Percentiles rank a stretch among this genome's conserved stretches.
Conservation (phyloP, 257 asterid species). For the Jacaranda mimosifolia region DNA sequence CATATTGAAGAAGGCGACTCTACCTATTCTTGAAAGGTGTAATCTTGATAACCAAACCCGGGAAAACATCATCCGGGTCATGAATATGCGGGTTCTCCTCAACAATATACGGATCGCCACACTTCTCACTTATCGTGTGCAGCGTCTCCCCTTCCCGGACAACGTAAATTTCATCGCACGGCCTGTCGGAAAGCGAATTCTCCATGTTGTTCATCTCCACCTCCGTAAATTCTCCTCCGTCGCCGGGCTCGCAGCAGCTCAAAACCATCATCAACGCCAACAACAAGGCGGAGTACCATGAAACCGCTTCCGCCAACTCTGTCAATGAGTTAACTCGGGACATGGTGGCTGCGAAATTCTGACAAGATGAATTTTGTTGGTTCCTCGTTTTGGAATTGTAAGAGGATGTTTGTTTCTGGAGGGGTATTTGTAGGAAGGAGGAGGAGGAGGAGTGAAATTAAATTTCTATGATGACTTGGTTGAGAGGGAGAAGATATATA, state of each 20-base stretch:
- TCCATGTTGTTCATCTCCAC: background rate
- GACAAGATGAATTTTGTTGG: background rate
- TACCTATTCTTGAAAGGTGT: slow-evolving; percentile 55
- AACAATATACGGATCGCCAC: slow-evolving; percentile 84
- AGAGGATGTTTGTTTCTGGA: background rate
- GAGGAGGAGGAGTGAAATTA: background rate
- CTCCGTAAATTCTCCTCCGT: slow-evolving; percentile 39
- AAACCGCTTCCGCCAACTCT: slow-evolving; percentile 56
- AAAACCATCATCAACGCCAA: slow-evolving; percentile 60
- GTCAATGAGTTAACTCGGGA: slow-evolving; percentile 45
- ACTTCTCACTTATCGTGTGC: slow-evolving; percentile 77
- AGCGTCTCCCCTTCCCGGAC: slow-evolving; percentile 85
- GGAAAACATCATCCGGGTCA: slow-evolving; percentile 90
- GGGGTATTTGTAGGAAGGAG: slow-evolving; percentile 35
- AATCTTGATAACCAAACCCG: slow-evolving; percentile 82
- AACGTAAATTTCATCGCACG: slow-evolving; percentile 81
- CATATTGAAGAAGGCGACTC: background rate
- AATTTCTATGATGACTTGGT: slow-evolving; percentile 5
- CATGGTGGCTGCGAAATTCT: slow-evolving; percentile 32
- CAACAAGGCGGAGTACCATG: slow-evolving; percentile 64
- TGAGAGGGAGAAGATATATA: background rate
- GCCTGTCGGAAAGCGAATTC: slow-evolving; percentile 9
- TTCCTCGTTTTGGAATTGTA: background rate
- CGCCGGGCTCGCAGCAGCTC: slow-evolving; percentile 66
- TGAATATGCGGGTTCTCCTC: slow-evolving; percentile 94